Evolutionary conservation across 345 rosid genomes (phyloP).

Genomic region (Pugionium cornutum): DNA sequence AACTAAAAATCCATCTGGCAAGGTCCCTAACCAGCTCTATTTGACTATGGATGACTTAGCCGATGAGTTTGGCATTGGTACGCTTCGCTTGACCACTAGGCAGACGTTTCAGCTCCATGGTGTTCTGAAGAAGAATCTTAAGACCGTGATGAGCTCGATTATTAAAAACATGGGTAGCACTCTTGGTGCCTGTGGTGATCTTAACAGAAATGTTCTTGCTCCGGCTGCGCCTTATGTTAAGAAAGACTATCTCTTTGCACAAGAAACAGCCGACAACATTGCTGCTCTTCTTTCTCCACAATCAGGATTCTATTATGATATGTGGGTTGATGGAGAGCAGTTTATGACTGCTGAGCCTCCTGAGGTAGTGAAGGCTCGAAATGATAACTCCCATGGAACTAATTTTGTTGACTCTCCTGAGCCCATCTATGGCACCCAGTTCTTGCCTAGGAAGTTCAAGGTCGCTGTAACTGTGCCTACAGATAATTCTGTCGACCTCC

Average conservation of each 20-base stretch:
- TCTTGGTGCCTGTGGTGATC: constrained; percentile 97
- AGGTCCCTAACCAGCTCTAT: constrained; percentile 78
- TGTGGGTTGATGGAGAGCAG: constrained; percentile 99
- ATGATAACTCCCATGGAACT: constrained; percentile 92
- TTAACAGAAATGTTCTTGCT: constrained; percentile 94
- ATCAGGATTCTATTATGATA: constrained; percentile 96
- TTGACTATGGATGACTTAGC: constrained; percentile 96
- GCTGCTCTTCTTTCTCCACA: constrained; percentile 91
- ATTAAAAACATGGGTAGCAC: constrained; percentile 91
- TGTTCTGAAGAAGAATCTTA: constrained; percentile 86
- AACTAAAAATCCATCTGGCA: constrained; percentile 89
- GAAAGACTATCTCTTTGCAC: constrained; percentile 81
- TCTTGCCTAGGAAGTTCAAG: constrained; percentile 98
- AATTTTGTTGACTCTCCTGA: constrained; percentile 93
- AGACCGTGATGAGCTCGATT: constrained; percentile 88
- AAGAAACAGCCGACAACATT: constrained; percentile 85
- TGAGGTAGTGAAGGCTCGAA: constrained; percentile 86
- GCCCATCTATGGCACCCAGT: constrained; percentile 94
- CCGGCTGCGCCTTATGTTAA: constrained; percentile 82
- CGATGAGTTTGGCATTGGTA: constrained; percentile 90
- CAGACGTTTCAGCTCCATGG: constrained; percentile 99
- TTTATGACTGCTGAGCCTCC: constrained; percentile 85
- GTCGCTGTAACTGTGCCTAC: constrained; percentile 90
- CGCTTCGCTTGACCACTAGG: constrained; percentile 92
- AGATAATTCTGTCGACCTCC: constrained; percentile 90